Conservation (phyloP, 352 stramenopile genomes). For the Elongisporangium prolatum region DNA sequence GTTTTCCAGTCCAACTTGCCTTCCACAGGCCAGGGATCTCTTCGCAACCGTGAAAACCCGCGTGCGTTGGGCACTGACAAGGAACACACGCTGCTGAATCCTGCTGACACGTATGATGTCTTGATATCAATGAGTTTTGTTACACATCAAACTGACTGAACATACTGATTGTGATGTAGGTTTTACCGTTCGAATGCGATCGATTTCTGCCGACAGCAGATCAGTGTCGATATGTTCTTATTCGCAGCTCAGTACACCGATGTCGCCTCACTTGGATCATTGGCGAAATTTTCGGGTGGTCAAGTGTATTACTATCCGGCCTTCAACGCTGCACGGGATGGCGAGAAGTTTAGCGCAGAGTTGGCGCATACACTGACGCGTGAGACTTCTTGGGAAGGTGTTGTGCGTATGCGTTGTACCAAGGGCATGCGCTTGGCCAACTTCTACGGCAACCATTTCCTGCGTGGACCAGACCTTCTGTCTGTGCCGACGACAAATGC, state of each 20-base stretch:
- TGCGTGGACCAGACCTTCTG: slow-evolving; percentile 96
- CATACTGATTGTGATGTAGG: slow-evolving; percentile 20
- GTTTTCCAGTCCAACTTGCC: slow-evolving; percentile 86
- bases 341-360: slow-evolving; percentile 92
- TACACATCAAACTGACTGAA: neutral
- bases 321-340: slow-evolving; percentile 91
- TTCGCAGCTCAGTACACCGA: slow-evolving; percentile 96
- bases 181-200: slow-evolving; percentile 92
- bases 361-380: slow-evolving; percentile 90
- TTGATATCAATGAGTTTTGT: neutral
- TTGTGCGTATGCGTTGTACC: slow-evolving; percentile 97
- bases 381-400: slow-evolving; percentile 93
- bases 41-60: slow-evolving; percentile 83
- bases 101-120: slow-evolving; percentile 70
- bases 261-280: slow-evolving; percentile 91
- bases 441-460: slow-evolving; percentile 99
- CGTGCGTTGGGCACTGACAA: slow-evolving; percentile 82
- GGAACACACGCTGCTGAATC: slow-evolving; percentile 88
- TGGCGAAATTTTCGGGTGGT: slow-evolving; percentile 95
- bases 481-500: slow-evolving; percentile 94
- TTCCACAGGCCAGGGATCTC: slow-evolving; percentile 63
- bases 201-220: slow-evolving; percentile 98
- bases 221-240: slow-evolving; percentile 99
- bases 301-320: slow-evolving; percentile 96
- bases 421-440: slow-evolving; percentile 97